Base-by-base conservation (phyloP, 768 basidiomycete species). In the Tylopilus rubrobrunneus region DNA sequence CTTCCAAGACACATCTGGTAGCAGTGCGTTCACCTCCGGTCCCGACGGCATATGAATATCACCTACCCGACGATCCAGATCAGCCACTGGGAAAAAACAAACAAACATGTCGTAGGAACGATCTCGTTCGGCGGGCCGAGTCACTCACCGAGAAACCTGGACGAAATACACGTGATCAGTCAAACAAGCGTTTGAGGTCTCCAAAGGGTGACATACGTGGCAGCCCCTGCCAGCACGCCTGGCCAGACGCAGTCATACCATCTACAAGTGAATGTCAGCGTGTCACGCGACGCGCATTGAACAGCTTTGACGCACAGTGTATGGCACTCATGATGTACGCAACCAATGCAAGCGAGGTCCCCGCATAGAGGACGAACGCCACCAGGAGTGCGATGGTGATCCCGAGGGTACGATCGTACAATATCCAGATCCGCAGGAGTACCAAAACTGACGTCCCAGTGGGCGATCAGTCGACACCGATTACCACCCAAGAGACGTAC, bases 141-240 rank as follows among this genome's bases (percentile, higher is more conserved):
- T 28, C 33, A 53, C 52, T 36, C 41, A 49, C 52, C 46, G 41
- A 53, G 9, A 36, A 23, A 43, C 46, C 52, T 53, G 36, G 23
- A 27, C 0, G 25, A 29, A 53, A 15, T 2, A 48, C 12, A 8
- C 25, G 7, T 8, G 2, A 19, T 53, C 15, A 53, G 52, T 12
- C 9, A 15, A 36, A 15, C 37, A 7, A 49, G 17, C 12, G 31
- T 19, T 14, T 19, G 7, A 48, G 1, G 15, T 36, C 1, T 12
- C 7, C 25, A 25, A 11, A 11, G 31, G 31, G 19, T 28, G 37
- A 55, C 52, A 3, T 49, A 53, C 52, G 19, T 28, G 33, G 33
- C 27, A 19, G 19, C 19, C 9, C 10, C n/a, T 8, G 40, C 14
- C 33, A 25, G 19, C 52, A 53, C 5, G n/a, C 5, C 10, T n/a